These are phyloP conservation scores for Aspergillus flavus DNA, from an alignment of 2,329 filamentous ascomycete genomes.

Conservation along the genomic window DNA sequence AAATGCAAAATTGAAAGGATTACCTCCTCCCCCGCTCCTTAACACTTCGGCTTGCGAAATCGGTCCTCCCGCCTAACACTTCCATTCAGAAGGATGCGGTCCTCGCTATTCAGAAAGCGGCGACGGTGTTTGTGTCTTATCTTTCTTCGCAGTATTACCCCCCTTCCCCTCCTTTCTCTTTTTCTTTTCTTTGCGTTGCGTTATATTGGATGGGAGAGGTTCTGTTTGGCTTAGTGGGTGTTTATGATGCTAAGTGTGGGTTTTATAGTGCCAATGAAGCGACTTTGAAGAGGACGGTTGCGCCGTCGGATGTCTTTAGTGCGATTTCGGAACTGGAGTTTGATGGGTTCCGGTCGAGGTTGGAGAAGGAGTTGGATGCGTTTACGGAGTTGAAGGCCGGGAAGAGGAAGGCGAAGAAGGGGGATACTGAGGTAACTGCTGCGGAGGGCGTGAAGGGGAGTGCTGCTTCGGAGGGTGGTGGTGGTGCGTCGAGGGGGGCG, in stretches of 20 bases:
- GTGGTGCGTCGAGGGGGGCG: slow-evolving; percentile 15
- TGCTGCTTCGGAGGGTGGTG: slow-evolving; percentile 29
- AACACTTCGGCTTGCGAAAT: slow-evolving; percentile 63
- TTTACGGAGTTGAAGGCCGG: slow-evolving; percentile 48
- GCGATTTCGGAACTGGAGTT: slow-evolving; percentile 65
- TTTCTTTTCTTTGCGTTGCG: neutral
- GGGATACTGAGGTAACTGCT: slow-evolving; percentile 30
- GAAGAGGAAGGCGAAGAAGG: slow-evolving; percentile 50
- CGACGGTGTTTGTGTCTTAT: slow-evolving; percentile 69
- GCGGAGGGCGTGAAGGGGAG: slow-evolving; percentile 25
- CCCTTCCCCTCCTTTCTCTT: neutral
- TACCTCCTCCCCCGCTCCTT: slow-evolving; percentile 65
- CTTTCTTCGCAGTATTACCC: slow-evolving; percentile 58
- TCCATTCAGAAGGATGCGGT: slow-evolving; percentile 68
- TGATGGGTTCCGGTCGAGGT: slow-evolving; percentile 58
- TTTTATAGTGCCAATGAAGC: slow-evolving; percentile 60
- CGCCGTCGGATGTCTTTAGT: slow-evolving; percentile 62
- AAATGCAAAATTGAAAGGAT: slow-evolving; percentile 46
- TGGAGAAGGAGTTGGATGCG: slow-evolving; percentile 61
- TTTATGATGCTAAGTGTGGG: slow-evolving; percentile 9
- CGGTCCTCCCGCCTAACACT: slow-evolving; percentile 65
- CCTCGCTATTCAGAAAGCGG: slow-evolving; percentile 65
- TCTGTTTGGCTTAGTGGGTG: neutral
- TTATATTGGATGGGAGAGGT: no score
- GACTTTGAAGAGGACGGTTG: slow-evolving; percentile 64